Conservation (phyloP, 345 rosid genomes). For the Lumnitzera racemosa region DNA sequence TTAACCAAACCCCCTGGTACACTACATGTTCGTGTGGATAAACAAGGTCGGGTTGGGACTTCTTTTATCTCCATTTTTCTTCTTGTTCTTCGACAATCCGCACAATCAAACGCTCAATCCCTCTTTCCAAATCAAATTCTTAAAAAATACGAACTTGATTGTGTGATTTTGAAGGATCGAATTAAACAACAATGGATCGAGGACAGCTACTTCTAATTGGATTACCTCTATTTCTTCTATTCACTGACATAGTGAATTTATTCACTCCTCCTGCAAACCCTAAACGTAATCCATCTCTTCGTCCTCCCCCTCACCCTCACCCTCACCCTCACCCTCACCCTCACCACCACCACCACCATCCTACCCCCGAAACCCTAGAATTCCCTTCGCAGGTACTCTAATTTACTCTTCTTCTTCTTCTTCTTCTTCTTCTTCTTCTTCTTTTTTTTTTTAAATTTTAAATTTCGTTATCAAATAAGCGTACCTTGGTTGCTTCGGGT, state of each 20-base stretch:
- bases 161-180: background rate
- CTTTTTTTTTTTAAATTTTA: no score
- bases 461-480: background rate
- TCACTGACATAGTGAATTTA: constrained; percentile 52
- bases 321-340: no score
- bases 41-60: no score
- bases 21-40: no score
- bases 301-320: constrained; percentile 28
- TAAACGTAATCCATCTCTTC: constrained; percentile 29
- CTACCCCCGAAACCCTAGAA: constrained; percentile 30
- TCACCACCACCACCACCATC: constrained; percentile 20
- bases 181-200: constrained; percentile 34
- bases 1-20: no score
- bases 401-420: background rate
- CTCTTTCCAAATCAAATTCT: background rate
- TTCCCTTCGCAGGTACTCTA: constrained; percentile 37
- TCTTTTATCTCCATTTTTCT: no score
- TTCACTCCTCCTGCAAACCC: constrained; percentile 53
- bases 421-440: background rate
- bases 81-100: no score
- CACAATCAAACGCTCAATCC: no score
- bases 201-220: constrained; percentile 48
- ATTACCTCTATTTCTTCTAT: constrained; percentile 54
- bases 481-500: background rate
- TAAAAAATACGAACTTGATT: background rate